phyloP scores from a whole-genome alignment of 805 yeast genomes.

The Cyberlindnera petersonii region DNA sequence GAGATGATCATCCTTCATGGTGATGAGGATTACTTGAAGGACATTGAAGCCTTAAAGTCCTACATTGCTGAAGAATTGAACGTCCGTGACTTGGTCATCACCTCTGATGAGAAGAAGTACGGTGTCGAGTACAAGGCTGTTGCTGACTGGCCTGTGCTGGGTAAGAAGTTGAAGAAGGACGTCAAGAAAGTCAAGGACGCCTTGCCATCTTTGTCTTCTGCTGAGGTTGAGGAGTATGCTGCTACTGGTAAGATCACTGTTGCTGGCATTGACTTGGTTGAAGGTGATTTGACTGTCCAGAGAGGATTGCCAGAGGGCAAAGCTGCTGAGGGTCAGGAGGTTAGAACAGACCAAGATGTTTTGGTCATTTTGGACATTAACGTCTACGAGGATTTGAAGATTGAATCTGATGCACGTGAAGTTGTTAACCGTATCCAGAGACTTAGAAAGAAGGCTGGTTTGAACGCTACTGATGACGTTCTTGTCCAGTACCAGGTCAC shows the following conservation, averaged over 20 bases:
- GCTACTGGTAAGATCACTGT: slow-evolving; percentile 72
- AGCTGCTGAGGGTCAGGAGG: slow-evolving; percentile 69
- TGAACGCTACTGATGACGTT: slow-evolving; percentile 94
- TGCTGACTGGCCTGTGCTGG: slow-evolving; percentile 98
- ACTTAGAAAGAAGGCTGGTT: slow-evolving; percentile 92
- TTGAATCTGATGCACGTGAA: slow-evolving; percentile 96
- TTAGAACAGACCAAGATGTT: slow-evolving; percentile 85
- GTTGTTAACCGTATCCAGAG: slow-evolving; percentile 95
- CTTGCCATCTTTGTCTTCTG: slow-evolving; percentile 75
- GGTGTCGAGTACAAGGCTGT: slow-evolving; percentile 91
- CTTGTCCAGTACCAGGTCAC: slow-evolving; percentile 71
- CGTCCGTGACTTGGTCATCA: slow-evolving; percentile 81
- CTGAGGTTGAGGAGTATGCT: slow-evolving; percentile 74
- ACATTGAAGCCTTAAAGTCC: slow-evolving; percentile 68
- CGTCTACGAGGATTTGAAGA: slow-evolving; percentile 79
- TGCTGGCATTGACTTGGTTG: slow-evolving; percentile 82
- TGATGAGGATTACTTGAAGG: slow-evolving; percentile 68
- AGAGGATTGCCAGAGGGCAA: slow-evolving; percentile 78
- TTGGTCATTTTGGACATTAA: slow-evolving; percentile 86
- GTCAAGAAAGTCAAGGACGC: slow-evolving; percentile 94
- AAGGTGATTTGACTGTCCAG: slow-evolving; percentile 85
- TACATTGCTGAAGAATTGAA: slow-evolving; percentile 91
- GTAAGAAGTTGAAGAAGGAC: slow-evolving; percentile 94
- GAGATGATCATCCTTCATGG: slow-evolving; percentile 81
- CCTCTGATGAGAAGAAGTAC: slow-evolving; percentile 85